Evolutionary conservation across 2,329 filamentous ascomycete genomes (phyloP).

Genomic region (Niveomyces coronatus): DNA sequence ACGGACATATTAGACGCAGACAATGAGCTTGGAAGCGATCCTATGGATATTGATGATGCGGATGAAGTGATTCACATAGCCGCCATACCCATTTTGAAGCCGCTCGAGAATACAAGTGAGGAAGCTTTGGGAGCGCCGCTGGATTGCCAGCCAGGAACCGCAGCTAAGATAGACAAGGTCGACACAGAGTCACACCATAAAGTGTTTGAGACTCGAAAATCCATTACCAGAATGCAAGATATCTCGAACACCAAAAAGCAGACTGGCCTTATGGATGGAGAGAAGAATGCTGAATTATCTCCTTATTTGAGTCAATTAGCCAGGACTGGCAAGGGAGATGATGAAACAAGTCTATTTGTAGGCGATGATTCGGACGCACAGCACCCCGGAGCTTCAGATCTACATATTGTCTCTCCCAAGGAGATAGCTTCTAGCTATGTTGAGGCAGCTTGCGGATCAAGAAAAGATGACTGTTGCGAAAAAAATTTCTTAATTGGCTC

Average conservation of each 20-base stretch:
- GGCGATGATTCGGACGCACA: neutral
- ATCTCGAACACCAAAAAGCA: neutral
- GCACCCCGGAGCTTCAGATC: neutral
- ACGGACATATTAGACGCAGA: neutral
- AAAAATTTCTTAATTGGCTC: slow-evolving; percentile 4
- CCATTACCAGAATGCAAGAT: neutral
- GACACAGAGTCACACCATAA: too few relatives aligned
- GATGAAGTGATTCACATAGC: neutral
- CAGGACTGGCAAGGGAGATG: neutral
- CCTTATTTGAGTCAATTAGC: neutral
- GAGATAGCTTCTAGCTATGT: neutral
- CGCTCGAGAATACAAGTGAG: neutral
- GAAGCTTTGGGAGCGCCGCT: neutral
- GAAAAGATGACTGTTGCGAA: neutral
- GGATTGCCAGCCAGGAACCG: neutral
- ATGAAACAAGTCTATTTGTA: slow-evolving; percentile 4
- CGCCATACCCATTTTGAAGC: neutral
- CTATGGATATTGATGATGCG: slow-evolving; percentile 6
- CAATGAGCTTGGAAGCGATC: neutral
- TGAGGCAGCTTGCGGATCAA: neutral
- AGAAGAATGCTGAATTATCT: neutral
- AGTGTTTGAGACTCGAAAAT: too few relatives aligned
- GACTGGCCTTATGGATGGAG: neutral
- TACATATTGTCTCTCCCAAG: neutral
- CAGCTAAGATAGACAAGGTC: too few relatives aligned